A percentile compares a stretch with the other conserved stretches of the same genome.
phyloP scores from a whole-genome alignment of 2,329 filamentous ascomycete species.

The Huntiella bhutanensis region DNA sequence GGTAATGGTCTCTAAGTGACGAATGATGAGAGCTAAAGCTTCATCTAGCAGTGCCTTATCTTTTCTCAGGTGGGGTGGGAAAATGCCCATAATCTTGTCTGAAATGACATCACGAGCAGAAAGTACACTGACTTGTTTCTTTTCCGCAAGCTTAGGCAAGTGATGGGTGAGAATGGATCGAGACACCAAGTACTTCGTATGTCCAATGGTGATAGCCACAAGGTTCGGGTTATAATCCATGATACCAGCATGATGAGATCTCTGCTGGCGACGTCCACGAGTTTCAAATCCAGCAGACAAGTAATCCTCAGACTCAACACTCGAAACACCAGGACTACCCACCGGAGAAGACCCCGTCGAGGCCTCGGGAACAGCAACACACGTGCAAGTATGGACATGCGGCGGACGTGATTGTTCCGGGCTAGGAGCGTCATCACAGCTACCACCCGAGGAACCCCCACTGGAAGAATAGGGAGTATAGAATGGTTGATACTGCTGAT shows the following conservation, averaged over 20 bases:
- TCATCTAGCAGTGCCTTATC: not conserved
- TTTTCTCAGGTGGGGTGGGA: not conserved
- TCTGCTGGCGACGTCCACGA: no score
- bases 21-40: not conserved
- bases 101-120: not conserved
- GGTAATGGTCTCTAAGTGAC: constrained; percentile 4
- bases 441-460: no score
- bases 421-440: no score
- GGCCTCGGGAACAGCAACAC: no score
- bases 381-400: no score
- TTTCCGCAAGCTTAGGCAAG: not conserved
- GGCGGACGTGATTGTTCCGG: no score
- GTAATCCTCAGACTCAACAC: no score
- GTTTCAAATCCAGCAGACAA: no score
- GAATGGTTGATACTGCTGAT: no score
- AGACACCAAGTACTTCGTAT: constrained; percentile 4
- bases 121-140: not conserved
- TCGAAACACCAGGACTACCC: no score
- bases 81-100: not conserved
- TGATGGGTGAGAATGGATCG: not conserved
- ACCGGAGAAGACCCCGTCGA: no score
- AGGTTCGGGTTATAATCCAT: constrained; percentile 4
- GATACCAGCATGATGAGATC: not conserved
- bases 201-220: constrained; percentile 1
- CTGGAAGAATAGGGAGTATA: no score